These are phyloP conservation scores for Syzygium aqueum DNA, from an alignment of 345 rosid species.

Conservation along the genomic window DNA sequence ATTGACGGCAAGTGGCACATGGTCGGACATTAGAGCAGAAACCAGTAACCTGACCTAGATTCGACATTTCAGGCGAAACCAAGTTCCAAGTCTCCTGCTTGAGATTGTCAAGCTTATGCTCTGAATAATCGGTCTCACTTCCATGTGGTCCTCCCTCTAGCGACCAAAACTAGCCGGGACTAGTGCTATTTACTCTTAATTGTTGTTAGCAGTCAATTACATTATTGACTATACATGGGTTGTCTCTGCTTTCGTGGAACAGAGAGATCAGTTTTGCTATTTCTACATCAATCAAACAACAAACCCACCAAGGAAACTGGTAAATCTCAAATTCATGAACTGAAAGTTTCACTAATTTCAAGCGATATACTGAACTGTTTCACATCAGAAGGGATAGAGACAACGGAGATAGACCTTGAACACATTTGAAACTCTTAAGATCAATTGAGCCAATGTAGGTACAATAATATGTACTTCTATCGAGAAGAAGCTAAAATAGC, in stretches of 20 bases:
- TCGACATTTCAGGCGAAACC: background rate
- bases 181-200: background rate
- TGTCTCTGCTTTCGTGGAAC: background rate
- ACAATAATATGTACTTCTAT: conserved; percentile 10
- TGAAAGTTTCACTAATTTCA: background rate
- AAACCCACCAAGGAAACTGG: background rate
- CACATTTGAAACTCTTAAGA: background rate
- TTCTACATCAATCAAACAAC: background rate
- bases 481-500: background rate
- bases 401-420: background rate
- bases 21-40: background rate
- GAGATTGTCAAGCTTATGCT: rapidly evolving
- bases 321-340: background rate
- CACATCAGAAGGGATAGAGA: background rate
- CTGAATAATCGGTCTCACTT: background rate
- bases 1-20: background rate
- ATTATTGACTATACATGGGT: background rate
- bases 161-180: background rate
- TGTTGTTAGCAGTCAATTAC: background rate
- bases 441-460: background rate
- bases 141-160: background rate
- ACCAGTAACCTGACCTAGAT: background rate
- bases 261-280: background rate
- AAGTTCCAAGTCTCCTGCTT: background rate
- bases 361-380: background rate